Conservation (phyloP, 768 basidiomycete species). For the Calvatia gigantea region DNA sequence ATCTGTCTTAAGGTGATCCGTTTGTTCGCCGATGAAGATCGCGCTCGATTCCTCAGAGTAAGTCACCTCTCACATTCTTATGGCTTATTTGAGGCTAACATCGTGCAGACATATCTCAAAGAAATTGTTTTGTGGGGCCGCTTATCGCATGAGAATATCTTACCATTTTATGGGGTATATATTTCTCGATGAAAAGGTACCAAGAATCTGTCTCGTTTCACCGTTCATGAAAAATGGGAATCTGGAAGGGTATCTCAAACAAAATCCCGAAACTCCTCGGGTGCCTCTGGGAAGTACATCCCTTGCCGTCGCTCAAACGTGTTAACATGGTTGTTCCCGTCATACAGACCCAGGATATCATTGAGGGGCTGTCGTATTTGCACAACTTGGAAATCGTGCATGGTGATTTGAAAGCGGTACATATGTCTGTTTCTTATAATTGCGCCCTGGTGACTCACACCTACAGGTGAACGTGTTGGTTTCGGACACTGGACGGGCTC, state of each 20-base stretch:
- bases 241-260: constrained; percentile 13
- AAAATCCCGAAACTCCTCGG: constrained; percentile 10
- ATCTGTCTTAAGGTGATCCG: constrained; percentile 12
- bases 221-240: constrained; percentile 20
- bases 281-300: constrained; percentile 12
- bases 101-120: not conserved
- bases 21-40: not conserved
- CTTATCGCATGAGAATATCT: constrained; percentile 29
- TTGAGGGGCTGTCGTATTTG: not conserved
- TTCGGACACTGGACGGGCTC: not conserved
- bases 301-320: too few relatives aligned
- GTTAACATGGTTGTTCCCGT: too few relatives aligned
- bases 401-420: constrained; percentile 6
- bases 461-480: not conserved
- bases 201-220: constrained; percentile 16
- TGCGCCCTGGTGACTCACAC: not conserved
- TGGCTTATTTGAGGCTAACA: not conserved
- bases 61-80: not conserved
- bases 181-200: constrained; percentile 1
- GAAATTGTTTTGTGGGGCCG: constrained; percentile 33
- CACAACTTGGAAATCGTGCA: constrained; percentile 1
- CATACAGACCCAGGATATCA: not conserved
- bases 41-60: not conserved
- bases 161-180: constrained; percentile 33
- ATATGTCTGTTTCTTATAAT: not conserved